Percentiles rank a stretch among this genome's conserved stretches.
These are phyloP conservation scores for Mitragyna speciosa DNA, from an alignment of 257 asterid genomes.

Conservation along the genomic window DNA sequence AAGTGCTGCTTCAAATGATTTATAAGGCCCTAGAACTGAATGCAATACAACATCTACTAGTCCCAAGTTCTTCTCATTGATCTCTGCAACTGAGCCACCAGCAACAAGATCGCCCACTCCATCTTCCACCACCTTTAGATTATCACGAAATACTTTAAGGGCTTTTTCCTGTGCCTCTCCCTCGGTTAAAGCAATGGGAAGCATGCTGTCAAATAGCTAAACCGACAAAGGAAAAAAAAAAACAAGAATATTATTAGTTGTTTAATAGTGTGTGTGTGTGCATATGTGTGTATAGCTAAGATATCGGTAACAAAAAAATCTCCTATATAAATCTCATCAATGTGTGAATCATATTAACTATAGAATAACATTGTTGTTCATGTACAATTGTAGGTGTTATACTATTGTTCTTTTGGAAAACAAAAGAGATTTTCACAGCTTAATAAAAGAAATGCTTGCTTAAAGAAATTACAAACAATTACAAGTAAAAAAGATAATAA, in stretches of 20 bases:
- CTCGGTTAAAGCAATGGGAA: not conserved
- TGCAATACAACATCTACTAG: not conserved
- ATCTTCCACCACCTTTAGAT: not conserved
- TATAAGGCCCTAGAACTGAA: not conserved
- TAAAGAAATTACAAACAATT: not conserved
- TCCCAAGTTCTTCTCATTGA: not conserved
- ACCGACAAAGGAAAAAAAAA: not conserved
- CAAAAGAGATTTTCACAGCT: no score
- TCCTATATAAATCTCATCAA: not conserved
- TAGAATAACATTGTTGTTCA: no score
- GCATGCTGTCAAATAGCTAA: not conserved
- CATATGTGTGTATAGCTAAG: no score
- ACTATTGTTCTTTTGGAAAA: no score
- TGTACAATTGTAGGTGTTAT: no score
- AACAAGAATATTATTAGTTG: not conserved
- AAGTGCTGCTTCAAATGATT: constrained; percentile 1
- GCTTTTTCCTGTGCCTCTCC: not conserved
- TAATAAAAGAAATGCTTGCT: not conserved
- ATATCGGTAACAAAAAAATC: no score
- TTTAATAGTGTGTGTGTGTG: no score
- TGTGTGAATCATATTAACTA: no score
- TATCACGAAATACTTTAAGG: not conserved
- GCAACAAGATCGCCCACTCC: not conserved
- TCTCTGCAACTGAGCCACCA: not conserved
- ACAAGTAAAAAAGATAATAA: no score